These are phyloP conservation scores for Haematococcus sp. DNA, from an alignment of 139 green algal genomes.

Conservation along the genomic window DNA sequence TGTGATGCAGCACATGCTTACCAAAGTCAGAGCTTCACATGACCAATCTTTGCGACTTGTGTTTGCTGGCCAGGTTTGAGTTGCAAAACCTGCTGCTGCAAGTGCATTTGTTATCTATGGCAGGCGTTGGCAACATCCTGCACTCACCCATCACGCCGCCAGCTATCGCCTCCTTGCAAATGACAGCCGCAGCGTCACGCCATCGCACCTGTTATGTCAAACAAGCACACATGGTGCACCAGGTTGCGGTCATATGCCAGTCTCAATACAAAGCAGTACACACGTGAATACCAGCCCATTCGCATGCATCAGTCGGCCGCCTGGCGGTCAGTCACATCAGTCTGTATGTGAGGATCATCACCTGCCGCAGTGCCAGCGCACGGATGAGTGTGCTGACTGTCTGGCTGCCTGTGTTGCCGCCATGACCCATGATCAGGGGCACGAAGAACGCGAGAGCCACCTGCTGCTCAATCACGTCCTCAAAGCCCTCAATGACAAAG, in stretches of 20 bases:
- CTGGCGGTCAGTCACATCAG: not conserved
- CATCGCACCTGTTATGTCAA: slow-evolving; percentile 38
- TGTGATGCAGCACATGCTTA: too few species aligned
- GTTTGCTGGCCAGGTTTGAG: too few species aligned
- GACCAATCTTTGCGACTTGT: too few species aligned
- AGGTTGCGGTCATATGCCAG: too few species aligned
- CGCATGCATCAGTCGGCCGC: slow-evolving; percentile 14
- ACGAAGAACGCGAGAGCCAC: slow-evolving; percentile 62
- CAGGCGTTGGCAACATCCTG: too few species aligned
- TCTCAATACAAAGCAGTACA: too few species aligned
- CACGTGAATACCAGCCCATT: too few species aligned
- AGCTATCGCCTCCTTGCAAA: slow-evolving; percentile 52
- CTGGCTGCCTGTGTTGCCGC: slow-evolving; percentile 75
- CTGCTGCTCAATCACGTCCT: slow-evolving; percentile 16
- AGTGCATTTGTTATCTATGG: too few species aligned
- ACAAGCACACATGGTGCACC: too few species aligned
- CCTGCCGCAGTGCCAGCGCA: slow-evolving; percentile 4
- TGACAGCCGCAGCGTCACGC: slow-evolving; percentile 41
- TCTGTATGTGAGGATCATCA: too few species aligned
- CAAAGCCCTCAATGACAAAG: not conserved
- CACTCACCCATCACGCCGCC: slow-evolving; percentile 57
- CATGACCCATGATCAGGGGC: slow-evolving; percentile 74
- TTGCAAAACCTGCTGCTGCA: too few species aligned
- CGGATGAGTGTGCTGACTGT: slow-evolving; percentile 66
- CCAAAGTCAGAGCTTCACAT: too few species aligned